Evolutionary conservation across 2,329 filamentous ascomycete genomes (phyloP), one percentile per base, ranked within the genome.

Genomic region (Raffaelea albimanens): DNA sequence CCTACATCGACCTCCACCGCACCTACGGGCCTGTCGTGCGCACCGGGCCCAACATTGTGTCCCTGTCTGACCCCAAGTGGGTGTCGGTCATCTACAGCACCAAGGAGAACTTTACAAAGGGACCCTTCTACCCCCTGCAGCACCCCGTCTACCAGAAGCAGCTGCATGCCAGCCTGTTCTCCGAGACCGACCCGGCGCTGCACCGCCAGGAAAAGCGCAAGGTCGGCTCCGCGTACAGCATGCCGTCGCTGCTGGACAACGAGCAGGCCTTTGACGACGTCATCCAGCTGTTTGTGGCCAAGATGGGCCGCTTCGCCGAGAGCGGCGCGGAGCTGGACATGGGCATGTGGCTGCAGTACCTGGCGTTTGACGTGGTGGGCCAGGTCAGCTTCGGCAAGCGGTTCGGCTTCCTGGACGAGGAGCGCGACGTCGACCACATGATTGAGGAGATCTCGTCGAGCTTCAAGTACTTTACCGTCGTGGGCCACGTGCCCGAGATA

Each of bases 341-440:
- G 7, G 34, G 34, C 34, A 16, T 10, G n/a, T 38, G 34, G 34
- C 9, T 38, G 5, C 34, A 38, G 18, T 38, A 10, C 34, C n/a
- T 56, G 43, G 52, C 66, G n/a, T 69, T 65, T 59, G 68, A 72
- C 50, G 62, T 69, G 11, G 59, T 70, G 49, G 65, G 67, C 38
- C 58, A 63, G 33, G 54, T 67, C 10, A 64, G 63, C 34, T 71
- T 68, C 48, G 63, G 62, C 40, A 57, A 62, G 14, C 62, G 60
- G 39, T 63, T 70, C 50, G 69, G 68, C 14, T 71, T 69, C 55
- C 56, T 71, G 23, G 55, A 66, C 18, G 52, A 59, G 3, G 58
- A 61, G 11, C 45, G 53, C 8, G 67, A 72, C 50, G 59, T 65
- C 49, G 62, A 63, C 43, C 60, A 59, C 11, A 67, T 61, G 44